Conservation (phyloP, 352 stramenopile species). For the Phytophthora quininea region DNA sequence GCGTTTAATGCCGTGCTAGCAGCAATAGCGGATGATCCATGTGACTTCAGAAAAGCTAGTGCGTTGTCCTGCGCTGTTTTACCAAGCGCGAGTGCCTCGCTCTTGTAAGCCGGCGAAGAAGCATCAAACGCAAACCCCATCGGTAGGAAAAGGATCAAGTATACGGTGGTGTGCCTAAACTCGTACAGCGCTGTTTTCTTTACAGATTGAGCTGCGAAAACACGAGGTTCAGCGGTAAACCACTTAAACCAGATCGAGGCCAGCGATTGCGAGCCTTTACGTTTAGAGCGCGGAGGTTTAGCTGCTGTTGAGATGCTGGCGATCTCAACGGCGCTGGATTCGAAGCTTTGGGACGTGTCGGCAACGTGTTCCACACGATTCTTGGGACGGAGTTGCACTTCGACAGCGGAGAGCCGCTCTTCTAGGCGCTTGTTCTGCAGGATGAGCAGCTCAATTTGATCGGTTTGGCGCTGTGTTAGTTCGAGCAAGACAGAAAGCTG, state of each 20-base stretch:
- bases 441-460: neutral
- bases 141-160: conserved; percentile 17
- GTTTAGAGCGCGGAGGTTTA: neutral
- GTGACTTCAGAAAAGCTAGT: conserved; percentile 1
- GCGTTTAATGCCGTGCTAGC: conserved; percentile 3
- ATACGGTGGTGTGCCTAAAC: conserved; percentile 11
- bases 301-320: neutral
- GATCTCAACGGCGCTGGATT: no score
- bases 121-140: conserved; percentile 4
- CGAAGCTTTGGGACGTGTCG: neutral
- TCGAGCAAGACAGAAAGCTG: neutral
- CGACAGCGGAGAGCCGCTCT: neutral
- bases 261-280: conserved; percentile 4
- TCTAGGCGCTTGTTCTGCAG: neutral
- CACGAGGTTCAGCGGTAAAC: conserved; percentile 10
- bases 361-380: neutral
- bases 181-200: conserved; percentile 13
- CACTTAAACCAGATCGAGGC: conserved; percentile 11
- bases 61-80: conserved; percentile 2
- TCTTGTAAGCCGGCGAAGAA: conserved; percentile 6
- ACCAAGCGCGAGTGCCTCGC: conserved; percentile 2
- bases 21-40: neutral
- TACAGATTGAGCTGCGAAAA: conserved; percentile 8
- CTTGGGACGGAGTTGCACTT: neutral
- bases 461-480: neutral